Conservation (phyloP, 495 filamentous ascomycete genomes). For the Penicillium manginii region DNA sequence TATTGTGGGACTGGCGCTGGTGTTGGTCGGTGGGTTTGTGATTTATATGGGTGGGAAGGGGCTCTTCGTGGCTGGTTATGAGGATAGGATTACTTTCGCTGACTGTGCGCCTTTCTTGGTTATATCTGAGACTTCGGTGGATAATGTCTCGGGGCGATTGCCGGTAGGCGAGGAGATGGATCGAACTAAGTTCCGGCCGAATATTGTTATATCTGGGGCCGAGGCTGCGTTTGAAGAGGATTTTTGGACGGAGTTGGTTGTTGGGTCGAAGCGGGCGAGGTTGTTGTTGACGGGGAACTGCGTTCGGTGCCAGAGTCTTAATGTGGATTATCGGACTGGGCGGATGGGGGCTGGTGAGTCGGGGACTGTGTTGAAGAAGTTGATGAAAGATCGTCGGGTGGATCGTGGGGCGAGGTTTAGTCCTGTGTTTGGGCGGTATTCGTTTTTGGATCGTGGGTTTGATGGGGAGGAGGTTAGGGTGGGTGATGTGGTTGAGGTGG, state of each 20-base stretch:
- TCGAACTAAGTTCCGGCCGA: slow-evolving; percentile 82
- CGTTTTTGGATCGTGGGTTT: slow-evolving; percentile 54
- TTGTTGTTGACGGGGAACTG: slow-evolving; percentile 78
- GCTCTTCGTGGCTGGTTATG: slow-evolving; percentile 4
- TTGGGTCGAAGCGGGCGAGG: slow-evolving; percentile 36
- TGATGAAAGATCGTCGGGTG: slow-evolving; percentile 78
- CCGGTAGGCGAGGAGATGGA: slow-evolving; percentile 61
- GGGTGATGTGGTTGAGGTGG: slow-evolving; percentile 72
- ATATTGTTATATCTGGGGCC: slow-evolving; percentile 73
- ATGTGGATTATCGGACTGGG: slow-evolving; percentile 82
- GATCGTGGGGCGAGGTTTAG: slow-evolving; percentile 73
- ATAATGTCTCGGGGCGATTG: slow-evolving; percentile 65
- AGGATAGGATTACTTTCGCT: slow-evolving; percentile 69
- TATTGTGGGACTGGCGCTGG: background rate
- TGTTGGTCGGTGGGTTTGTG: background rate
- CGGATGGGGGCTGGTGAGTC: slow-evolving; percentile 62
- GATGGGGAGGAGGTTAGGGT: slow-evolving; percentile 53
- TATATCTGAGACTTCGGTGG: slow-evolving; percentile 69
- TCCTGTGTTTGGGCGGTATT: slow-evolving; percentile 86
- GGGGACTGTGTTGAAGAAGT: slow-evolving; percentile 72
- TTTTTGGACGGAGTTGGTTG: slow-evolving; percentile 72
- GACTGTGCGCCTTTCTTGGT: slow-evolving; percentile 81
- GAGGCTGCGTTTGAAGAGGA: slow-evolving; percentile 76
- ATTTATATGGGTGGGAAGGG: background rate
- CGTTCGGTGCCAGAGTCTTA: slow-evolving; percentile 74